A percentile compares a stretch with the other conserved stretches of the same genome.
Conservation (phyloP, 495 filamentous ascomycete genomes). For the Aspergillus sclerotioniger region DNA sequence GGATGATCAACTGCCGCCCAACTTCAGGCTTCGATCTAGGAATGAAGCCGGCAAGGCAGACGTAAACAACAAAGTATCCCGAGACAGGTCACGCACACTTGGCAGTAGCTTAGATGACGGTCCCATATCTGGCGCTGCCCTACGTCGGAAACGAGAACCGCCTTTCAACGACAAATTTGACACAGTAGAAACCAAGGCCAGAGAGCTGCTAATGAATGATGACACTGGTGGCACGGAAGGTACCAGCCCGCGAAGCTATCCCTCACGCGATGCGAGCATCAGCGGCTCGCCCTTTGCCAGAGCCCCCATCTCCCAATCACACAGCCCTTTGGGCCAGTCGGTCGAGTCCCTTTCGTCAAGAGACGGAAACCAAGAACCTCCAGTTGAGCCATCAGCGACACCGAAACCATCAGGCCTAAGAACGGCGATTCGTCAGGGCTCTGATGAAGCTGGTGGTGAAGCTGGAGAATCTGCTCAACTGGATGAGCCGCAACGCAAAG, state of each 20-base stretch:
- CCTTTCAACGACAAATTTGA: slow-evolving; percentile 22
- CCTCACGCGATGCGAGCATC: slow-evolving; percentile 39
- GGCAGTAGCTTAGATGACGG: slow-evolving; percentile 15
- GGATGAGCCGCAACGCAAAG: slow-evolving; percentile 26
- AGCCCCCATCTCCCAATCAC: slow-evolving; percentile 28
- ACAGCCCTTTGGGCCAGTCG: slow-evolving; percentile 36
- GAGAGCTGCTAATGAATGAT: slow-evolving; percentile 19
- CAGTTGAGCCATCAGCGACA: slow-evolving; percentile 21
- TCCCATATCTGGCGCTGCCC: slow-evolving; percentile 1
- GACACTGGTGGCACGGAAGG: slow-evolving; percentile 21
- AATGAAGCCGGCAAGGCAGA: slow-evolving; percentile 16
- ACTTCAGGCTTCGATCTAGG: slow-evolving; percentile 11
- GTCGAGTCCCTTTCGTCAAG: slow-evolving; percentile 29
- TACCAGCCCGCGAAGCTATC: slow-evolving; percentile 24
- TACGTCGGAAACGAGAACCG: slow-evolving; percentile 26
- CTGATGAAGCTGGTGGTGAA: slow-evolving; percentile 17
- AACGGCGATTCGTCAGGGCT: slow-evolving; percentile 26
- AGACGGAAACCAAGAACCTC: slow-evolving; percentile 30
- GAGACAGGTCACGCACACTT: slow-evolving; percentile 14
- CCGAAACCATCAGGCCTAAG: slow-evolving; percentile 35
- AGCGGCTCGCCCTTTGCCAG: slow-evolving; percentile 45
- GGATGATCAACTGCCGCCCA: slow-evolving; percentile 17
- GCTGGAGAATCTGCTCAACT: slow-evolving; percentile 11
- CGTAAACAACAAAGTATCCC: slow-evolving; percentile 3
- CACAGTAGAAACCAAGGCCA: slow-evolving; percentile 22